Evolutionary conservation across 2,329 filamentous ascomycete species (phyloP), one percentile per base, ranked within the genome.

Genomic region (Colletotrichum scovillei): DNA sequence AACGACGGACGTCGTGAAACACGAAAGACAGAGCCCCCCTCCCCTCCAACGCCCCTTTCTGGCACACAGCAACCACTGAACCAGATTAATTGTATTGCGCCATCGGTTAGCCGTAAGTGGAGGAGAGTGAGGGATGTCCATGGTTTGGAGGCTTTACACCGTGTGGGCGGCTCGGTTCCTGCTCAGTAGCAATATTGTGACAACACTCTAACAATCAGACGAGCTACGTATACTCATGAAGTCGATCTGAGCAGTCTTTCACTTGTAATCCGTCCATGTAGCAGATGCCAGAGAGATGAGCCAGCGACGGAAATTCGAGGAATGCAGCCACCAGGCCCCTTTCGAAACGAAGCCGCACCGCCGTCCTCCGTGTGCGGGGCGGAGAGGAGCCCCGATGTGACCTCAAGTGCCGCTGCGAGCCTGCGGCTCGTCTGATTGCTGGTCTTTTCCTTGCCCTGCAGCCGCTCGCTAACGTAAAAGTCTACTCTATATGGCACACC

Each of bases 401-500:
- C 69, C 30, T 63, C 24, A n/a, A 24, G 19, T 14, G 42, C 32
- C 14, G 30, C 62, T 38, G 28, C 22, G 42, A 49, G 42, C 42
- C 42, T 22, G 42, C 42, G 30, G 46, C 56, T 70, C 56, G 52
- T 55, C 66, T 65, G 35, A 73, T 65, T 38, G 67, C 53, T 38
- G 24, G 42, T 49, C 53, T 30, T 55, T 55, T 14, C n/a, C 70
- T 32, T 49, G 42, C 42, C 42, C 35, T 30, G 46, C 5, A 64
- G 42, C 22, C 66, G 66, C 19, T 9, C 35, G 22, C n/a, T 52
- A 28, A 38, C 19, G 42, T 11, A 22, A 38, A 55, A 11, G 26
- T n/a, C 26, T 42, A 73, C 67, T 62, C 26, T 70, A 73, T 30
- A 30, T 73, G 60, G 70, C 55, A 65, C 70, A 30, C 22, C 38